Percentiles rank a stretch among this genome's conserved stretches.
Conservation (phyloP, 164 flowering plant species). For the Liquidambar formosana region DNA sequence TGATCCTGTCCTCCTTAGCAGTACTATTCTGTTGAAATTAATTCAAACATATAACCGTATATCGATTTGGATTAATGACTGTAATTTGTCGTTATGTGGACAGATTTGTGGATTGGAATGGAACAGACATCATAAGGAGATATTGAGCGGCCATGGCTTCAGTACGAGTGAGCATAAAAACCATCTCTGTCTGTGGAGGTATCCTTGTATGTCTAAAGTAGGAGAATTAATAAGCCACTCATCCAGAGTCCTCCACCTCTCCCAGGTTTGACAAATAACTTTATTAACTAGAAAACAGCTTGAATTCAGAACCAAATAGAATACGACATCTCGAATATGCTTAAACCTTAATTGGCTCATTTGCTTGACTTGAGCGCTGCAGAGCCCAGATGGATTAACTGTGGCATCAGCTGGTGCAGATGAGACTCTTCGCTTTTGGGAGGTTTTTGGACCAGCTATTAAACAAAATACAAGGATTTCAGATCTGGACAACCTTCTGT, state of each 20-base stretch:
- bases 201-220: conserved; percentile 50
- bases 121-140: conserved; percentile 61
- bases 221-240: conserved; percentile 30
- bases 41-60: too few species aligned
- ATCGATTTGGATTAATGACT: not conserved
- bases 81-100: not conserved
- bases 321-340: not conserved
- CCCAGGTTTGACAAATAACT: conserved; percentile 36
- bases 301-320: too few species aligned
- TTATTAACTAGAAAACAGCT: too few species aligned
- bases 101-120: conserved; percentile 59
- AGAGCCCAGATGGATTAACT: conserved; percentile 62
- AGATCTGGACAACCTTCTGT: conserved; percentile 35
- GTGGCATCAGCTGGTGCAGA: conserved; percentile 52
- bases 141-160: conserved; percentile 56
- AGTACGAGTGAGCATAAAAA: conserved; percentile 19
- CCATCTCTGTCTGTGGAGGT: conserved; percentile 50
- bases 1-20: not conserved
- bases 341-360: not conserved
- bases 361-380: conserved; percentile 16
- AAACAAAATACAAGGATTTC: conserved; percentile 14
- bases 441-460: conserved; percentile 40
- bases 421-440: conserved; percentile 58
- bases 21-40: not conserved
- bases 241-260: conserved; percentile 46